Evolutionary conservation across 2,329 filamentous ascomycete genomes (phyloP).

Genomic region (Trichoderma aggressivum): DNA sequence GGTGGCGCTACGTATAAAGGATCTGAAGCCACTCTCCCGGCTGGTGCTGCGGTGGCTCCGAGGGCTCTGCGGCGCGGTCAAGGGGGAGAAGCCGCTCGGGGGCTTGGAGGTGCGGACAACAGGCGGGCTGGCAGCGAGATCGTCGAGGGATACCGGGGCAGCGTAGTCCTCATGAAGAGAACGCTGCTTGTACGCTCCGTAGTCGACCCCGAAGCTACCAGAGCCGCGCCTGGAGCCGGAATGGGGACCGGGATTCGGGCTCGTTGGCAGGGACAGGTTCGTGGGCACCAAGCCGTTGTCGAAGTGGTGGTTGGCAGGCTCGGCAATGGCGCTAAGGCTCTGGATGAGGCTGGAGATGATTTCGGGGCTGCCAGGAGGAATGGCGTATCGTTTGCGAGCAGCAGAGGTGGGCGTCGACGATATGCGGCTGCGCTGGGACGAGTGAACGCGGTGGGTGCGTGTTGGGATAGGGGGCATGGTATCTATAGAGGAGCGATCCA

Average conservation of each 20-base stretch:
- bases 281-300: constrained; percentile 52
- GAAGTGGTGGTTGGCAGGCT: constrained; percentile 66
- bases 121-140: constrained; percentile 62
- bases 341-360: constrained; percentile 69
- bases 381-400: constrained; percentile 20
- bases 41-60: constrained; percentile 47
- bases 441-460: constrained; percentile 26
- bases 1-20: constrained; percentile 52
- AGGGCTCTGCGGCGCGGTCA: constrained; percentile 61
- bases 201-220: constrained; percentile 68
- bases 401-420: constrained; percentile 11
- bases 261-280: constrained; percentile 39
- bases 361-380: constrained; percentile 58
- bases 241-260: constrained; percentile 34
- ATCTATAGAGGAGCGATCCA: constrained; percentile 30
- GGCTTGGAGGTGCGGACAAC: constrained; percentile 79
- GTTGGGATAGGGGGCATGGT: constrained; percentile 32
- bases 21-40: constrained; percentile 54
- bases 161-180: constrained; percentile 48
- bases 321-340: constrained; percentile 64
- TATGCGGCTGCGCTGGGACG: constrained; percentile 7
- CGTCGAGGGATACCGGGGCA: constrained; percentile 50
- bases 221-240: constrained; percentile 33
- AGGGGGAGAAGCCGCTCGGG: constrained; percentile 68
- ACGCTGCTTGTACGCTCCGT: constrained; percentile 60